phyloP scores from a whole-genome alignment of 2,329 filamentous ascomycete species.

The Botryotinia narcissicola region DNA sequence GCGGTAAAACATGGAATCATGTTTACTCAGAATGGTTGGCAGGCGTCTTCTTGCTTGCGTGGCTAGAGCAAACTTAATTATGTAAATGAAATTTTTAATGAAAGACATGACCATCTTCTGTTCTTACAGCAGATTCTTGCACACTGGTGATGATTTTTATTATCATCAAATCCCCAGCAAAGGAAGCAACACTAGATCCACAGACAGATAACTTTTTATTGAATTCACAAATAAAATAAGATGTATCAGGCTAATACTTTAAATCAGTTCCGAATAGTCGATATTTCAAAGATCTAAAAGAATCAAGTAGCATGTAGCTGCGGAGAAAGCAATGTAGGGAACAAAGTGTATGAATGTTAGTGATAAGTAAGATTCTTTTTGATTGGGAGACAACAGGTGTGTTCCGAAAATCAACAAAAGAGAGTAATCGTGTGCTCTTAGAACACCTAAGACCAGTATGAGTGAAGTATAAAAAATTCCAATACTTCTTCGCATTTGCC shows the following conservation, averaged over 20 bases:
- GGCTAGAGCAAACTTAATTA: neutral
- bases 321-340: neutral
- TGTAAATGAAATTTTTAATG: neutral
- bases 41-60: too few species aligned
- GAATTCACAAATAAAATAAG: neutral
- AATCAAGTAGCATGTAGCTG: neutral
- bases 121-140: neutral
- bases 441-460: neutral
- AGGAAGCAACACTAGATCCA: neutral
- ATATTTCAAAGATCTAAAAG: neutral
- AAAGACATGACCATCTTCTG: neutral
- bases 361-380: neutral
- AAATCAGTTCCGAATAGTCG: neutral
- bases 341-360: fast-evolving
- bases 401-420: neutral
- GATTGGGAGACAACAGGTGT: neutral
- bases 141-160: neutral
- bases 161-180: neutral
- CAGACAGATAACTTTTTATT: neutral
- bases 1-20: neutral
- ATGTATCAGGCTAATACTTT: neutral
- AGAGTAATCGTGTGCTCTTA: neutral
- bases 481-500: neutral
- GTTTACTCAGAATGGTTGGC: neutral
- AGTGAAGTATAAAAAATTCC: neutral